Base-by-base conservation (phyloP, 768 basidiomycete genomes). In the Bullera alba region DNA sequence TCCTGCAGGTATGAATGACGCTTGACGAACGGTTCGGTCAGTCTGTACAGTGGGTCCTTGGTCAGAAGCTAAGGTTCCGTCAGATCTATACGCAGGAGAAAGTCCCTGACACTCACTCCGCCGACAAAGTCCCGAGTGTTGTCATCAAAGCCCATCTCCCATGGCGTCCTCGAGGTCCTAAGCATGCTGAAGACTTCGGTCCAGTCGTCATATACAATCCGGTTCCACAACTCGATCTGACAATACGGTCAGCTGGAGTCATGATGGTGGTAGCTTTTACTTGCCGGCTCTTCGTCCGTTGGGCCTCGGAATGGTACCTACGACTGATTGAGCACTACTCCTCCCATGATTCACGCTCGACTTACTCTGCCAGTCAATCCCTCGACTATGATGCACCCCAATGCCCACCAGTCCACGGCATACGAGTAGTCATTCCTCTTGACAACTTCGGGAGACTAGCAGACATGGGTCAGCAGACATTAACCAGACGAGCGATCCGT, bases 351-450 rank as follows among this genome's bases (percentile, higher is more conserved):
- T 42, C 23, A 49, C 37, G 21, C 63, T 41, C 51, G 37, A 82
- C 85, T 77, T 72, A 92, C 91, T 58, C 92, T 86, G 23, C 93
- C 93, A 32, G 87, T 87, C 74, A 97, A 75, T 86, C 95, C 93
- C 76, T 97, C 93, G 70, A 87, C 90, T 53, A 97, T 75, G 86
- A 97, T 93, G 55, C 93, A 96, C 29, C 93, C 93, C 63, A 93
- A 86, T 58, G 85, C 87, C 92, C 91, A 99, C 87, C 90, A 93
- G 70, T 97, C 93, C 19, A 93, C 89, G 59, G 91, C 88, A 65
- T 90, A 97, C 57, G 84, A 84, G 68, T 97, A 62, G 14, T 60
- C 62, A 10, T 46, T 49, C 1, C 91, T 87, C 63, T 89, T 86
- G 60, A 97, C 89, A 38, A 97, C 91, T 74, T 99, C 93, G 0